A percentile compares a stretch with the other conserved stretches of the same genome.
These are phyloP conservation scores for Suillus plorans DNA, from an alignment of 768 basidiomycete genomes.

Conservation along the genomic window DNA sequence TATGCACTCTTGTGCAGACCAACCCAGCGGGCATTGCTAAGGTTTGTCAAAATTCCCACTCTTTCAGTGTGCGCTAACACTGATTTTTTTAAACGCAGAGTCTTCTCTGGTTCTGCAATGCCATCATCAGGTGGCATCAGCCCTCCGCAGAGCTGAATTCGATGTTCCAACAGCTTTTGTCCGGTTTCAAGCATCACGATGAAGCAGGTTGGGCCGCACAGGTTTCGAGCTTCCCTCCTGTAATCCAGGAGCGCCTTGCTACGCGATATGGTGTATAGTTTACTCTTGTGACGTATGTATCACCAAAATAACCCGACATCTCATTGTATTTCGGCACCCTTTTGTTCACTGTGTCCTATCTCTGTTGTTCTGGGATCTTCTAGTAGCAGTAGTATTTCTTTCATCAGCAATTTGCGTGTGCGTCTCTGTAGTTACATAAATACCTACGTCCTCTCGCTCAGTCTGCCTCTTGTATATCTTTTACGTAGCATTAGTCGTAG, in stretches of 20 bases:
- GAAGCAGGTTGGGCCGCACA: slow-evolving; percentile 84
- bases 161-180: slow-evolving; percentile 91
- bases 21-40: slow-evolving; percentile 94
- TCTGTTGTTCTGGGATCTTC: slow-evolving; percentile 12
- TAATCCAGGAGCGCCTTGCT: slow-evolving; percentile 84
- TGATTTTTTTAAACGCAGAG: slow-evolving; percentile 50
- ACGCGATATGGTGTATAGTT: slow-evolving; percentile 82
- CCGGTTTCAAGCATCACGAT: slow-evolving; percentile 88
- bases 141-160: slow-evolving; percentile 89
- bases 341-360: slow-evolving; percentile 28
- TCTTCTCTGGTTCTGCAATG: slow-evolving; percentile 97
- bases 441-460: slow-evolving; percentile 24
- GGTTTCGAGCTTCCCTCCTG: slow-evolving; percentile 80
- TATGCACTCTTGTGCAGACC: slow-evolving; percentile 92
- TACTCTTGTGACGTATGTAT: slow-evolving; percentile 11
- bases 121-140: slow-evolving; percentile 91
- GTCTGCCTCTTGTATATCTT: slow-evolving; percentile 14
- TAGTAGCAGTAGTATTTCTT: slow-evolving; percentile 28
- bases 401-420: slow-evolving; percentile 10
- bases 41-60: slow-evolving; percentile 45
- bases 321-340: slow-evolving; percentile 13
- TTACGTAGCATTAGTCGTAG: slow-evolving; percentile 53
- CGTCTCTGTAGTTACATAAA: slow-evolving; percentile 29
- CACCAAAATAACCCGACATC: slow-evolving; percentile 8
- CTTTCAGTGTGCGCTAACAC: background rate